Evolutionary conservation across 2,329 filamentous ascomycete species (phyloP).

Genomic region (Exophiala mesophila): DNA sequence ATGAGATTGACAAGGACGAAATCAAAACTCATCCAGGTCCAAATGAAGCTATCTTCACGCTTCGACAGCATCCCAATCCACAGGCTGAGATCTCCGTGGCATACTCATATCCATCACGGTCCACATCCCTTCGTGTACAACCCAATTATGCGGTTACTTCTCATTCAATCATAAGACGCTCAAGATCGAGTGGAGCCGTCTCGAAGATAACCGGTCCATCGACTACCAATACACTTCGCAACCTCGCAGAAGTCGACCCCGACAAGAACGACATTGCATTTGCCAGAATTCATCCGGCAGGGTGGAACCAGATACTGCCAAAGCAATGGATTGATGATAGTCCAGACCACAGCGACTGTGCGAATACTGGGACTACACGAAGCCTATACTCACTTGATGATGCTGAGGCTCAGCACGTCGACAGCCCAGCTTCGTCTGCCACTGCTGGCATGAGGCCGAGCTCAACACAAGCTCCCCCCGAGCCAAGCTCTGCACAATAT

Average conservation of each 20-base stretch:
- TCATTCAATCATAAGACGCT: not conserved
- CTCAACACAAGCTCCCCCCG: not conserved
- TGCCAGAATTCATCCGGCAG: conserved; percentile 10
- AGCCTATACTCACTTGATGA: conserved; percentile 15
- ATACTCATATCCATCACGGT: not conserved
- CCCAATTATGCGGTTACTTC: not conserved
- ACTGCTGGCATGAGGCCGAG: not conserved
- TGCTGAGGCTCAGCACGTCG: not conserved
- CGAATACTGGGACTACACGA: conserved; percentile 2
- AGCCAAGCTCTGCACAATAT: not conserved
- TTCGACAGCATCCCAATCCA: not conserved
- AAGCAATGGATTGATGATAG: conserved; percentile 19
- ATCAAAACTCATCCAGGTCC: too few relatives aligned
- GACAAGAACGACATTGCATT: conserved; percentile 11
- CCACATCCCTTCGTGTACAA: not conserved
- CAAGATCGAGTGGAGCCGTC: conserved; percentile 55
- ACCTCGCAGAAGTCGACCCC: conserved; percentile 8
- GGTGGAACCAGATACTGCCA: conserved; percentile 14
- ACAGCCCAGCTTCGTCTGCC: not conserved
- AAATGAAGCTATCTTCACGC: not conserved
- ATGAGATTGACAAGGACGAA: too few relatives aligned
- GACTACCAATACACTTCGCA: not conserved
- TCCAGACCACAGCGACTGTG: conserved; percentile 6
- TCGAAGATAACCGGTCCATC: conserved; percentile 63
- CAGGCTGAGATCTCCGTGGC: not conserved